Percentiles rank a stretch among this genome's conserved stretches.
Evolutionary conservation across 2,329 filamentous ascomycete genomes (phyloP).

Genomic region (Arthrinium phaeospermum): DNA sequence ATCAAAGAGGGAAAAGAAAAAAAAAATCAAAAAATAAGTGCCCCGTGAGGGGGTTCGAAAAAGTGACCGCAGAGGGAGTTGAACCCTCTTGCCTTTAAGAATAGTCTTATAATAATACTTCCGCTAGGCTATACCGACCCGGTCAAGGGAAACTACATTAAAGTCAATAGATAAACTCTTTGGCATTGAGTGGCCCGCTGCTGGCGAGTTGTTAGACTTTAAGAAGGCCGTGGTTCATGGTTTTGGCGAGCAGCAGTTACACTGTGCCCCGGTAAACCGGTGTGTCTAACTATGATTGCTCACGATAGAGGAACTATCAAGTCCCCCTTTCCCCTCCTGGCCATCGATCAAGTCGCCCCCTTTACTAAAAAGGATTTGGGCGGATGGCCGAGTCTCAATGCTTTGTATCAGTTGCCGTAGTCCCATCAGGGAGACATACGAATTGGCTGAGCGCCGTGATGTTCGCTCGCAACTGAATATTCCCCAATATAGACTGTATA

Average conservation of each 20-base stretch:
- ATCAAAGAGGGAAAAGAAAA: neutral
- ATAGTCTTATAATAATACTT: neutral
- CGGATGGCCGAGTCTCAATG: neutral
- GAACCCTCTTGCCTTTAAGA: slow-evolving; percentile 2
- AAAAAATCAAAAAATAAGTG: neutral
- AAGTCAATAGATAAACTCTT: neutral
- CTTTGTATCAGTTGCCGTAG: neutral
- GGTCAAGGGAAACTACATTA: neutral
- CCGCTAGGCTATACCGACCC: slow-evolving; percentile 1
- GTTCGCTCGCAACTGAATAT: neutral
- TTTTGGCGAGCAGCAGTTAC: neutral
- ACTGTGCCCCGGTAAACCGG: neutral
- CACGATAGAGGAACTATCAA: neutral
- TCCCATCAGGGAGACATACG: too few relatives aligned
- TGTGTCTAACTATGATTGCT: neutral
- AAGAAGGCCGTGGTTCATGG: neutral
- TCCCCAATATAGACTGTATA: too few relatives aligned
- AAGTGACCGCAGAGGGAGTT: neutral
- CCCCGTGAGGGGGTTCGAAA: neutral
- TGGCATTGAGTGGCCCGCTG: neutral
- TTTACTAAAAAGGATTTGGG: neutral
- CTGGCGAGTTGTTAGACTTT: neutral
- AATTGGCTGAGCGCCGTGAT: too few relatives aligned
- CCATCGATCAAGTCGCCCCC: neutral
- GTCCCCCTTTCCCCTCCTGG: neutral